Conservation (phyloP, 1,284 basidiomycete species). For the Papiliotrema flavescens region DNA sequence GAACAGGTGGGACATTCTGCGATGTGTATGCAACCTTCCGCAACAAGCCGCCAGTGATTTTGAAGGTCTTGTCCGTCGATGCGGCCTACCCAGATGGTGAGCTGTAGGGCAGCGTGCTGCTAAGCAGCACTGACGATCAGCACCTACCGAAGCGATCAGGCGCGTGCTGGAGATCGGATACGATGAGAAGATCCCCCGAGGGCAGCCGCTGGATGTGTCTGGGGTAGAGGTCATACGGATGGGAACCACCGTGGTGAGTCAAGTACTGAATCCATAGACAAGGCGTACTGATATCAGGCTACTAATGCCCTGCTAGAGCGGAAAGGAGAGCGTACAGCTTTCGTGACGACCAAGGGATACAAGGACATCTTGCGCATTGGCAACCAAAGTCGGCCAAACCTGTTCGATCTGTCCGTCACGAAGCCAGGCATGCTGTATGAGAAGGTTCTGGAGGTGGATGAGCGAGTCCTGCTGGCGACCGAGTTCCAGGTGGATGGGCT, state of each 20-base stretch:
- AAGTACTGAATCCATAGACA: background rate
- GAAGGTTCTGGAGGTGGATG: conserved; percentile 53
- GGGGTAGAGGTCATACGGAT: background rate
- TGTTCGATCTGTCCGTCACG: conserved; percentile 81
- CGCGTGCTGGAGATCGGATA: conserved; percentile 20
- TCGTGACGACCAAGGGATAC: conserved; percentile 90
- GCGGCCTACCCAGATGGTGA: background rate
- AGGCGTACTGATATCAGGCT: conserved; percentile 68
- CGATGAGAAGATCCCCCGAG: background rate
- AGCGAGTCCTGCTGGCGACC: conserved; percentile 52
- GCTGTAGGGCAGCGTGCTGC: background rate
- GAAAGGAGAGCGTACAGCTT: conserved; percentile 84
- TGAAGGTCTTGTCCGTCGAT: conserved; percentile 2
- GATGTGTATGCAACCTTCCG: conserved; percentile 1
- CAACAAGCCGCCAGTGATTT: background rate
- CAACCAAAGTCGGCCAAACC: conserved; percentile 81
- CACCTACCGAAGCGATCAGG: conserved; percentile 1
- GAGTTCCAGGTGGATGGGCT: conserved; percentile 59
- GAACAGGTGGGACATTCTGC: conserved; percentile 1
- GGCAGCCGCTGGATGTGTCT: background rate
- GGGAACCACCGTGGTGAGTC: conserved; percentile 4
- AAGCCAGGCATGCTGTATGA: conserved; percentile 59
- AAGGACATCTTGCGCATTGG: conserved; percentile 64
- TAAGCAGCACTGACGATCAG: background rate
- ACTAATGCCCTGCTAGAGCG: conserved; percentile 95